phyloP scores from a whole-genome alignment of 495 filamentous ascomycete genomes.

The Xylaria intraflava region DNA sequence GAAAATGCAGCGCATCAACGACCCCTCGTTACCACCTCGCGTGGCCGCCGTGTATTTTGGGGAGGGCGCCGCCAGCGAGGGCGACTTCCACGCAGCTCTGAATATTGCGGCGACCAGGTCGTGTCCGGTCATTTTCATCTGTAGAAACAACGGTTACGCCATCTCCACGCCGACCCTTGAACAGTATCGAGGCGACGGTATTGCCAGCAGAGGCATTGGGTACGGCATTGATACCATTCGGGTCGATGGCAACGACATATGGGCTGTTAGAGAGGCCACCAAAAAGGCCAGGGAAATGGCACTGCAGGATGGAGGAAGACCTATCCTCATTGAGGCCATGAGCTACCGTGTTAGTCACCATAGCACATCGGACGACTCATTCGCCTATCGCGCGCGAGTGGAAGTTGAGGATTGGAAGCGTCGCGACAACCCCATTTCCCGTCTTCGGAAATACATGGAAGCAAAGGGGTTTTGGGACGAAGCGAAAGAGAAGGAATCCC shows the following conservation, averaged over 20 bases:
- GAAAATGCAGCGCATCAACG: slow-evolving; percentile 72
- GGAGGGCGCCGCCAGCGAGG: slow-evolving; percentile 95
- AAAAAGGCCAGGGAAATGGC: slow-evolving; percentile 71
- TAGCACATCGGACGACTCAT: slow-evolving; percentile 95
- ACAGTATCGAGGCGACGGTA: slow-evolving; percentile 95
- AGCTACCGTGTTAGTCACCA: slow-evolving; percentile 96
- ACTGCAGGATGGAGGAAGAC: slow-evolving; percentile 67
- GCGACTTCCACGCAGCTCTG: slow-evolving; percentile 94
- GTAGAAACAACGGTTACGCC: slow-evolving; percentile 95
- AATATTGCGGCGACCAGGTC: slow-evolving; percentile 94
- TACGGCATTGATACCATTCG: slow-evolving; percentile 97
- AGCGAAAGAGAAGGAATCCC: slow-evolving; percentile 65
- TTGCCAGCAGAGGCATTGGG: slow-evolving; percentile 87
- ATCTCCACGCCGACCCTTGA: slow-evolving; percentile 93
- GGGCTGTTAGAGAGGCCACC: slow-evolving; percentile 82
- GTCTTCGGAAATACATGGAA: slow-evolving; percentile 90
- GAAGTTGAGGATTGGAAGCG: slow-evolving; percentile 99
- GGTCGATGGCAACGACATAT: slow-evolving; percentile 96
- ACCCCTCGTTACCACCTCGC: slow-evolving; percentile 55
- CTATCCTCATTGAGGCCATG: slow-evolving; percentile 92
- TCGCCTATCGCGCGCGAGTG: slow-evolving; percentile 86
- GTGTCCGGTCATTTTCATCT: slow-evolving; percentile 89
- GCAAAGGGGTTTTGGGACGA: slow-evolving; percentile 76
- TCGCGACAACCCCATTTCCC: slow-evolving; percentile 87
- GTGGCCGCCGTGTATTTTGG: slow-evolving; percentile 91